phyloP scores from a whole-genome alignment of 2,329 filamentous ascomycete species.

The Scedosporium boydii region DNA sequence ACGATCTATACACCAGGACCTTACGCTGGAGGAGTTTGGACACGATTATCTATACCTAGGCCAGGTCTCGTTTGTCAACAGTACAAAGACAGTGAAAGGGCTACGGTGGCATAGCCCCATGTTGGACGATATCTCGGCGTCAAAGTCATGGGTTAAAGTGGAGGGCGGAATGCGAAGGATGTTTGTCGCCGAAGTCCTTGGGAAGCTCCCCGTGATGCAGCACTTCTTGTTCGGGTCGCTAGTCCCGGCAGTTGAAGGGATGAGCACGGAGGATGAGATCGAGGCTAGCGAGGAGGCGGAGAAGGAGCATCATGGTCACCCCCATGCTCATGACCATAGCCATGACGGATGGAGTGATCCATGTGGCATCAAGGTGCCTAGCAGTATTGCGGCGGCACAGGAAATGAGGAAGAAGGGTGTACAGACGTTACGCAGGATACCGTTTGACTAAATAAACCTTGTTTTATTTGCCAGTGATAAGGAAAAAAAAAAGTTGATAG shows the following conservation, averaged over 20 bases:
- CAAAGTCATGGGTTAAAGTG: constrained; percentile 85
- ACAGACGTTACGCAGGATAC: constrained; percentile 60
- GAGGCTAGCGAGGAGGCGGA: constrained; percentile 37
- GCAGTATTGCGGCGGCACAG: constrained; percentile 80
- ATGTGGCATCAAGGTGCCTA: constrained; percentile 95
- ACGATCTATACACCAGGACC: constrained; percentile 74
- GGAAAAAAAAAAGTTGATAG: neutral
- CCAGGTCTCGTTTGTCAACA: constrained; percentile 90
- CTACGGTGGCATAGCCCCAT: constrained; percentile 95
- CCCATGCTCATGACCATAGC: constrained; percentile 62
- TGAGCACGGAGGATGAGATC: constrained; percentile 59
- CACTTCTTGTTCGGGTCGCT: constrained; percentile 91
- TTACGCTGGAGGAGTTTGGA: constrained; percentile 78
- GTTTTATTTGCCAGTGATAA: neutral
- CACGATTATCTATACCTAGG: constrained; percentile 82
- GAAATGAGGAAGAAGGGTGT: constrained; percentile 71
- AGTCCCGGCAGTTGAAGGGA: constrained; percentile 69
- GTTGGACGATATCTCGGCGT: constrained; percentile 92
- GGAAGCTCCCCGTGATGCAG: constrained; percentile 95
- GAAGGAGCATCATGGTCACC: constrained; percentile 52
- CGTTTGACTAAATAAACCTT: constrained; percentile 57
- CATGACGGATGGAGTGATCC: constrained; percentile 83
- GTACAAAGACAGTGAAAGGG: constrained; percentile 90
- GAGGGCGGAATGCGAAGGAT: constrained; percentile 93
- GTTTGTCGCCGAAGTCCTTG: constrained; percentile 87